phyloP scores from a whole-genome alignment of 208 protist species.

The Entamoeba dispar region DNA sequence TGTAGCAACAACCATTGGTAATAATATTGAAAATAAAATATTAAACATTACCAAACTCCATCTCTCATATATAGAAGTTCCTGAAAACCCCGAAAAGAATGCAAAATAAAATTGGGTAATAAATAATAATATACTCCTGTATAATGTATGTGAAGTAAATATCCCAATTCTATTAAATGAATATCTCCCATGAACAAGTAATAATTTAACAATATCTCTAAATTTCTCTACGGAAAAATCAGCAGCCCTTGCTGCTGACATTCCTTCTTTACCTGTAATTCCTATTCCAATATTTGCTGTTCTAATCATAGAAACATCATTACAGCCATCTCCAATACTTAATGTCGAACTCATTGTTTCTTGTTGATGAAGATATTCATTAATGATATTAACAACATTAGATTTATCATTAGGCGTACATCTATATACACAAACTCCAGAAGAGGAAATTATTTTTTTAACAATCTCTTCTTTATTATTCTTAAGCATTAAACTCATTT shows the following conservation, averaged over 20 bases:
- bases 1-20: not conserved
- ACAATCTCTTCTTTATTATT: too few relatives aligned
- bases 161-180: not conserved
- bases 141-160: slow-evolving; percentile 9
- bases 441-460: too few relatives aligned
- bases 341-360: slow-evolving; percentile 15
- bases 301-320: slow-evolving; percentile 82
- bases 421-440: too few relatives aligned
- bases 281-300: slow-evolving; percentile 35
- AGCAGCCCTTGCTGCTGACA: slow-evolving; percentile 76
- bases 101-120: slow-evolving; percentile 5
- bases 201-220: slow-evolving; percentile 51
- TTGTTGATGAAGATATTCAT: too few relatives aligned
- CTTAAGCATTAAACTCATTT: too few relatives aligned
- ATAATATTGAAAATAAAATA: not conserved
- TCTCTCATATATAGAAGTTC: slow-evolving; percentile 3
- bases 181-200: slow-evolving; percentile 52
- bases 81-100: slow-evolving; percentile 10
- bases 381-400: too few relatives aligned
- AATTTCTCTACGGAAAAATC: slow-evolving; percentile 88
- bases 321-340: slow-evolving; percentile 89
- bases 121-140: slow-evolving; percentile 5
- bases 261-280: slow-evolving; percentile 84
- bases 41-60: not conserved
- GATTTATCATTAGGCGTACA: too few relatives aligned